Evolutionary conservation across 495 filamentous ascomycete species (phyloP), one percentile per base, ranked within the genome.

Genomic region (Friedmanniomyces simplex): DNA sequence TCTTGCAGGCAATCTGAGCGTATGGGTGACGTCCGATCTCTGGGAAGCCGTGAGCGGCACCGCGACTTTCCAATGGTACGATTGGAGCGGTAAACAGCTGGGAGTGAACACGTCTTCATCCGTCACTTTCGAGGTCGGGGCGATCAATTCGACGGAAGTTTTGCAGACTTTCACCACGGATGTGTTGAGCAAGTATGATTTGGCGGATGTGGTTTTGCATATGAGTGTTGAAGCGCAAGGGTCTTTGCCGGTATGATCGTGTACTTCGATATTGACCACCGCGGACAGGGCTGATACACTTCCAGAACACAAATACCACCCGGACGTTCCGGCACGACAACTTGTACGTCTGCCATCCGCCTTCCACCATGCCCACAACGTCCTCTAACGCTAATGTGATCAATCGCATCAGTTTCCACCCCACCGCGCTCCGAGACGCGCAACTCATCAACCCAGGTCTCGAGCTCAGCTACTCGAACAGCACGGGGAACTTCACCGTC

Each of bases 21-120:
- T 86, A 25, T 84, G 82, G 54, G 82, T 82, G 18, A 84, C 77
- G 6, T 77, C 73, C 26, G 79, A 82, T 65, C 66, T 80, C 18
- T 80, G 79, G 78, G 62, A 65, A 8, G 11, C 58, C 1, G 57
- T 58, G 18, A 61, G n/a, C 6, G 64, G 62, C 10, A 53, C 52
- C 0, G 66, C 55, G 7, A 58, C 55, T n/a, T 57, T 66, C 34
- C 43, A 57, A 11, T 70, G 66, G 66, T 68, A 67, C 41, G 63
- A 67, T 48, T 68, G 68, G 68, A 49, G 45, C n/a, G 68, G 68
- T 6, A 64, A 57, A 11, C 28, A 56, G 22, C 57, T 70, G 0
- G 52, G 63, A 43, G 50, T 68, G 45, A 60, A 48, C 42, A 59
- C 50, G 1, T 49, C 63, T 14, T 26, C 46, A 3, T 54, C 54